Evolutionary conservation across 2,329 filamentous ascomycete species (phyloP), one percentile per base, ranked within the genome.

Genomic region (Penicillium occitanis): DNA sequence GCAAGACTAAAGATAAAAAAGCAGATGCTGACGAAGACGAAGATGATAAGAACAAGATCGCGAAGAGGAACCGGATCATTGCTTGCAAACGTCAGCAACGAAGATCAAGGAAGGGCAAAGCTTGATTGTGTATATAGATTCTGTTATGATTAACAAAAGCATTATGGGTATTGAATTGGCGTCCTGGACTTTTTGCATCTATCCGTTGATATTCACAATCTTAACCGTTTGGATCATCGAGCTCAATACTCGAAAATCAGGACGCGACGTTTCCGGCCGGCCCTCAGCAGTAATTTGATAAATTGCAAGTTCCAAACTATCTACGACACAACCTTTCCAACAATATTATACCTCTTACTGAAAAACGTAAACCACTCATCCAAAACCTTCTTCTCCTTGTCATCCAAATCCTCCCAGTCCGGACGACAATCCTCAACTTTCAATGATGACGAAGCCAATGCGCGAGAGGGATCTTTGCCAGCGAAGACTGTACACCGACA

Each of bases 301-400:
- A 17, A 17, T 51, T 48, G 44, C 44, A 2, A 22, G n/a, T 22
- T 22, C 44, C 7, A 46, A n/a, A 46, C 22, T n/a, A 10, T 75
- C 19, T 77, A 77, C 59, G 74, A 77, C 69, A 77, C 70, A 8
- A 82, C 79, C 72, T 80, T 81, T 51, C 81, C 81, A 48, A 82
- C 80, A 63, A 98, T 86, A 73, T 97, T 98, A 82, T 99, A 99
- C 66, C 95, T 86, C 83, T 98, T 99, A 71, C 90, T 92, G 80
- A 99, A 99, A 81, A 96, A 99, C 1, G 91, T 96, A 69, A 90
- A 88, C 95, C 95, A 99, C 78, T 99, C 95, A 63, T 94, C 86
- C 68, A 99, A 81, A 2, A 91, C 89, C 30, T 87, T 87, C 82
- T 95, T 92, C 77, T 97, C 89, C 79, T 95, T 93, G 25, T 96